These are phyloP conservation scores for Marasmius oreades DNA, from an alignment of 1,284 basidiomycete genomes.

Conservation along the genomic window DNA sequence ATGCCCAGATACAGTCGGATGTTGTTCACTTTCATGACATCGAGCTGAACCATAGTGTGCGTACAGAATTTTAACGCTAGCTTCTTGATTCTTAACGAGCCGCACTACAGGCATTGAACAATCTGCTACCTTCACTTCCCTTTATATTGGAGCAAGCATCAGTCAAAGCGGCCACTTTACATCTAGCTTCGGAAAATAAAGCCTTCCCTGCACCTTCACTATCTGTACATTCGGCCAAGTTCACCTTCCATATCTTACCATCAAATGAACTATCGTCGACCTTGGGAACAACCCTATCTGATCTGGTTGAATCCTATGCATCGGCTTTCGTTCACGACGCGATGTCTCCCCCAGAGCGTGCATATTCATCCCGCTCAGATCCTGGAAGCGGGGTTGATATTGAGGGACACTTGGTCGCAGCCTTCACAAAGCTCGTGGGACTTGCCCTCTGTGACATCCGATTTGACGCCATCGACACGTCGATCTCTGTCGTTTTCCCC, in stretches of 20 bases:
- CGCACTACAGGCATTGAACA: not conserved
- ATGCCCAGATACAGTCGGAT: not conserved
- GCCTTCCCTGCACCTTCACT: not conserved
- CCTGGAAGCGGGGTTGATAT: not conserved
- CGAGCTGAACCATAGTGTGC: not conserved
- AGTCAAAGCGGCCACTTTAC: not conserved
- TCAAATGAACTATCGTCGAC: not conserved
- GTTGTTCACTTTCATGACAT: not conserved
- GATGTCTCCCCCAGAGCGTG: not conserved
- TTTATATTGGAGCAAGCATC: not conserved
- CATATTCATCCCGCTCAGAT: not conserved
- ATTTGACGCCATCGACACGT: not conserved
- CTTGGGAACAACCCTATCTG: not conserved
- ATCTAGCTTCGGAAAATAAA: not conserved
- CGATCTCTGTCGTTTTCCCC: not conserved
- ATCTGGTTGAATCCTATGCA: not conserved
- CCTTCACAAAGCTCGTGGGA: not conserved
- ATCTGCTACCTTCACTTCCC: not conserved
- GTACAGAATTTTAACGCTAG: not conserved
- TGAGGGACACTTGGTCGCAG: not conserved
- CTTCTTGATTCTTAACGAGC: not conserved
- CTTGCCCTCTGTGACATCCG: not conserved
- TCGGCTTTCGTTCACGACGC: not conserved
- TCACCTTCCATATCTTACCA: not conserved
- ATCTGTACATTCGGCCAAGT: not conserved